Base-by-base conservation (phyloP, 331 rosid genomes). In the Pyrus hybrid region DNA sequence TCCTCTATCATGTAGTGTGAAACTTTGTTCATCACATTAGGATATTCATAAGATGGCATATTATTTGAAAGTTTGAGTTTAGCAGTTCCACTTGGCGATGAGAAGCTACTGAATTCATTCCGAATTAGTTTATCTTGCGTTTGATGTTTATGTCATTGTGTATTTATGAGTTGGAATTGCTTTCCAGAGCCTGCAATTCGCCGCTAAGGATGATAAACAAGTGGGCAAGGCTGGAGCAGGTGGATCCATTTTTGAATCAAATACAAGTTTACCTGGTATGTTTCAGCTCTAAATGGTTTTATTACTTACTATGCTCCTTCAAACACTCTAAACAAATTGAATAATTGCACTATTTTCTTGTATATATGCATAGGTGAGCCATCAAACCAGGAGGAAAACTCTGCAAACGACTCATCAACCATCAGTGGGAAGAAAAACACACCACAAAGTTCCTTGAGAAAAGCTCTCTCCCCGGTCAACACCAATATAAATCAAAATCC, bases 391-490 rank as follows among this genome's bases (percentile, higher is more conserved):
- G 82, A 63, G n/a, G 76, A 79, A 71, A 73, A 67, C 63, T 61
- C 65, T 35, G 26, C 57, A 69, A 73, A 35, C 41, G 70, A 23
- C 58, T 70, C 80, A 28, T 82, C 81, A 65, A 74, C 73, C 64
- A 65, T 32, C 33, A 74, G 57, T 69, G 83, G 72, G 54, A 71
- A 28, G 77, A 80, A 82, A 67, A 75, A 54, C 77, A 82, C 69
- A 68, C 60, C 56, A 6, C 75, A 37, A 79, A 84, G 91, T 81
- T 86, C 97, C 35, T 54, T 58, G 47, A 87, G 92, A 83, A 92
- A 91, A 82, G 86, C 86, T 21, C 88, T 91, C 26, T 91, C 92
- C 35, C 93, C 93, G 26, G 62, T 90, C 70, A 83, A 90, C 76
- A 63, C 79, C 75, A 85, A 86, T 77, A 85, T 37, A 67, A 83